Evolutionary conservation across 2,329 filamentous ascomycete species (phyloP).

Genomic region (Colletotrichum sp.): DNA sequence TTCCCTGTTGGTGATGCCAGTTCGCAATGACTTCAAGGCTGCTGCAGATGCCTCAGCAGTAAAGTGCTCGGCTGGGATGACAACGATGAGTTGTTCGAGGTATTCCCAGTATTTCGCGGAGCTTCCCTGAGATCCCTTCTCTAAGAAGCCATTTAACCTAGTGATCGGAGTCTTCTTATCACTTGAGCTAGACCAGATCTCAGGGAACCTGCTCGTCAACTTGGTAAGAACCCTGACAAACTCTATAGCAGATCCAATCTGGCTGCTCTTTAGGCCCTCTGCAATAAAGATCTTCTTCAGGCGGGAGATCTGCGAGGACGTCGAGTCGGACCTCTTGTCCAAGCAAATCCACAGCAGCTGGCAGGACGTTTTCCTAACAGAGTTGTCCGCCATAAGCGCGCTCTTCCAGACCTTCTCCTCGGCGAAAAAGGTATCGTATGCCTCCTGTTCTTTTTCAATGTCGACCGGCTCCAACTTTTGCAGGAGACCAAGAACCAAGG

Average conservation of each 20-base stretch:
- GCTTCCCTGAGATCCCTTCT: slow-evolving; percentile 84
- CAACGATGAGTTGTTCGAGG: slow-evolving; percentile 66
- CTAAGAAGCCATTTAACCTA: slow-evolving; percentile 74
- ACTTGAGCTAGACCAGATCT: slow-evolving; percentile 72
- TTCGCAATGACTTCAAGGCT: slow-evolving; percentile 71
- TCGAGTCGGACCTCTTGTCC: slow-evolving; percentile 47
- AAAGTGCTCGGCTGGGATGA: slow-evolving; percentile 56
- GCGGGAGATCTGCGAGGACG: slow-evolving; percentile 55
- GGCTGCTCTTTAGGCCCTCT: slow-evolving; percentile 74
- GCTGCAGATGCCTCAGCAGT: slow-evolving; percentile 57
- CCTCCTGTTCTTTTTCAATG: slow-evolving; percentile 61
- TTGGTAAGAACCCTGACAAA: slow-evolving; percentile 70
- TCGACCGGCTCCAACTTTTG: slow-evolving; percentile 55
- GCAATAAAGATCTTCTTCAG: slow-evolving; percentile 68
- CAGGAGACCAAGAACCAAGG: slow-evolving; percentile 59
- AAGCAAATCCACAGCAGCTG: slow-evolving; percentile 57
- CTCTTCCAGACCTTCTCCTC: slow-evolving; percentile 72
- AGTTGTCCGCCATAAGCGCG: slow-evolving; percentile 65
- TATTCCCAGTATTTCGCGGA: slow-evolving; percentile 75
- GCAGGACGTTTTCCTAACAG: slow-evolving; percentile 56
- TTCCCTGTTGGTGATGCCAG: slow-evolving; percentile 75
- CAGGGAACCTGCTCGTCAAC: slow-evolving; percentile 69
- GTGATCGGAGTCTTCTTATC: slow-evolving; percentile 59
- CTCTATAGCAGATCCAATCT: slow-evolving; percentile 76
- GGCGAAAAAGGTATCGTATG: slow-evolving; percentile 71